Evolutionary conservation across 2,329 filamentous ascomycete species (phyloP).

Genomic region (Orbilia brochopaga): DNA sequence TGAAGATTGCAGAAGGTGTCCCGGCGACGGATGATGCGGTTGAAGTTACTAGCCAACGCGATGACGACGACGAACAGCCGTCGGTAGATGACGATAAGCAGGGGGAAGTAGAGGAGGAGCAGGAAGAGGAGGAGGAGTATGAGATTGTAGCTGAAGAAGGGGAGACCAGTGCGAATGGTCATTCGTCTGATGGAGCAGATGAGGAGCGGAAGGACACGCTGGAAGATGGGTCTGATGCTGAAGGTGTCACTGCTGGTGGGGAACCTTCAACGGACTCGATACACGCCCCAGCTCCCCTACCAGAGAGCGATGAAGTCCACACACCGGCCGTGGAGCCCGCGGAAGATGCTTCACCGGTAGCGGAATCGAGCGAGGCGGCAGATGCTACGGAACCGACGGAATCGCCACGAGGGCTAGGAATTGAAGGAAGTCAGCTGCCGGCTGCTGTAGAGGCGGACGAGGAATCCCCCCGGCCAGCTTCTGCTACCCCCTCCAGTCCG

Average conservation of each 20-base stretch:
- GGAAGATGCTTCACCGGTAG: neutral
- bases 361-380: neutral
- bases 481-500: constrained; percentile 31
- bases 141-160: neutral
- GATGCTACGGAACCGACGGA: neutral
- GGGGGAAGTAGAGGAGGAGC: neutral
- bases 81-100: constrained; percentile 13
- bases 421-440: constrained; percentile 13
- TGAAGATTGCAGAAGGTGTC: constrained; percentile 18
- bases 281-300: neutral
- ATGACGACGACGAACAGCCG: constrained; percentile 13
- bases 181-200: neutral
- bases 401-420: constrained; percentile 1
- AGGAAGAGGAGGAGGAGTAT: neutral
- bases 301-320: neutral
- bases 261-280: constrained; percentile 3
- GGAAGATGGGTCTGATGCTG: neutral
- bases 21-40: constrained; percentile 16
- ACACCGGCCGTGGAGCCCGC: constrained; percentile 2
- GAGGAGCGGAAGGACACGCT: too few relatives aligned
- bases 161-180: too few relatives aligned
- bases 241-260: neutral
- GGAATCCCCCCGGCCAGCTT: constrained; percentile 8
- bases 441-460: neutral
- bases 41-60: neutral